phyloP scores from a whole-genome alignment of 225 moss, liverwort and hornwort species.

The Pseudisothecium myosuroides region DNA sequence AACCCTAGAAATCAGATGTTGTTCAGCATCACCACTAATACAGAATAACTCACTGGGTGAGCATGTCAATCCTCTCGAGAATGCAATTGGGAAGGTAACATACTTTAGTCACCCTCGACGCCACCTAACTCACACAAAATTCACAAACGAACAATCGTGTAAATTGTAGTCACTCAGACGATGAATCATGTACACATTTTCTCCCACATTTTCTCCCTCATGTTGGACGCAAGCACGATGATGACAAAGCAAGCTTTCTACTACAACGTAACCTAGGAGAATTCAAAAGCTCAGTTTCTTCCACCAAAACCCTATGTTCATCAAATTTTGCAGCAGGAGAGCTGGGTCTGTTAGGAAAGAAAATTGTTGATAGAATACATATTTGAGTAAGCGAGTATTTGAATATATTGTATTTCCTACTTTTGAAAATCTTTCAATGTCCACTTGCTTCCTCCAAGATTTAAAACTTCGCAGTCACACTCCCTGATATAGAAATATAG shows the following conservation, averaged over 20 bases:
- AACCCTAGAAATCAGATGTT: not conserved
- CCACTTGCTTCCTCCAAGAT: not conserved
- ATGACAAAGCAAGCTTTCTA: not conserved
- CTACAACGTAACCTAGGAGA: not conserved
- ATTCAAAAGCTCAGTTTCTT: not conserved
- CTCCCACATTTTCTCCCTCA: not conserved
- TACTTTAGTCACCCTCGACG: not conserved
- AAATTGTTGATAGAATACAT: not conserved
- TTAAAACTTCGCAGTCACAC: not conserved
- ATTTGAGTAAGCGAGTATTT: not conserved
- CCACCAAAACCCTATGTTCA: not conserved
- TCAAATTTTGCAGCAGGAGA: not conserved
- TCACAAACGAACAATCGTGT: not conserved
- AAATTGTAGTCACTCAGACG: not conserved
- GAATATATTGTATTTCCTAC: not conserved
- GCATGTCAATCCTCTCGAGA: not conserved
- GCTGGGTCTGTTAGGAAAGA: not conserved
- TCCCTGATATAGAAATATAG: not conserved
- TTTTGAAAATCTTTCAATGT: not conserved
- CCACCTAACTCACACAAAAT: not conserved
- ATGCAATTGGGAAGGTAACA: not conserved
- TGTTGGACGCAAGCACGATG: not conserved
- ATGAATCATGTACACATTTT: not conserved
- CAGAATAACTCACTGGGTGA: not conserved
- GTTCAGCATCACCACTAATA: not conserved